phyloP scores from a whole-genome alignment of 768 basidiomycete species.

The Amanita rubescens region DNA sequence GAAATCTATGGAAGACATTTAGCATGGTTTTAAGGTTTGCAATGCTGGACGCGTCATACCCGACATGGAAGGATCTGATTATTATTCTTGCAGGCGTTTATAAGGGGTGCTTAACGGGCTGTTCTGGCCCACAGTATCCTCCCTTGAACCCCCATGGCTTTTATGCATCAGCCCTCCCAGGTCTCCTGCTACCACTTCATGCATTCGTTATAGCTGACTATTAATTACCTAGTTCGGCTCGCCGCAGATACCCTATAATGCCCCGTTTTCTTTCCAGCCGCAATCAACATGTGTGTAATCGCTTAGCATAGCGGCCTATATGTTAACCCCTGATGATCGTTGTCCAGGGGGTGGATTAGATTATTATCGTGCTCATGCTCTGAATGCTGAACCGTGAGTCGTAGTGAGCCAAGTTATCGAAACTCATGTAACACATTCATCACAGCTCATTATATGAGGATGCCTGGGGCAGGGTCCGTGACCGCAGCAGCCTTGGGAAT shows the following conservation, averaged over 20 bases:
- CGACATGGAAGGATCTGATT: background rate
- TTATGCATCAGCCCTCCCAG: background rate
- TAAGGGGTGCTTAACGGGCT: background rate
- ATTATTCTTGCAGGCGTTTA: background rate
- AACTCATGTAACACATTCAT: background rate
- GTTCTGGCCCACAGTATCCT: background rate
- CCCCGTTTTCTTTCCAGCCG: conserved; percentile 4
- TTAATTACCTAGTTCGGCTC: background rate
- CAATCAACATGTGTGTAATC: conserved; percentile 4
- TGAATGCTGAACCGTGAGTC: conserved; percentile 32
- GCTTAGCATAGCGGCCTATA: background rate
- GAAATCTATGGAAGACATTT: conserved; percentile 45
- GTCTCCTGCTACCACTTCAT: background rate
- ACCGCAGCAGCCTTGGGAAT: conserved; percentile 26
- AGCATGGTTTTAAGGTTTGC: background rate
- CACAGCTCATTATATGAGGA: conserved; percentile 50
- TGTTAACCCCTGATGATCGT: background rate
- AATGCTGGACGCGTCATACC: background rate
- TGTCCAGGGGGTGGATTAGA: conserved; percentile 26
- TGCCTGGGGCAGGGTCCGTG: conserved; percentile 40
- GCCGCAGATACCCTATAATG: background rate
- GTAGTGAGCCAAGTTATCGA: background rate
- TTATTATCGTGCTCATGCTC: conserved; percentile 38
- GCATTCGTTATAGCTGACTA: background rate
- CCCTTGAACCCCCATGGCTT: background rate